Evolutionary conservation across 2,329 filamentous ascomycete genomes (phyloP), one percentile per base, ranked within the genome.

Genomic region (Bimuria novae-zelandiae): DNA sequence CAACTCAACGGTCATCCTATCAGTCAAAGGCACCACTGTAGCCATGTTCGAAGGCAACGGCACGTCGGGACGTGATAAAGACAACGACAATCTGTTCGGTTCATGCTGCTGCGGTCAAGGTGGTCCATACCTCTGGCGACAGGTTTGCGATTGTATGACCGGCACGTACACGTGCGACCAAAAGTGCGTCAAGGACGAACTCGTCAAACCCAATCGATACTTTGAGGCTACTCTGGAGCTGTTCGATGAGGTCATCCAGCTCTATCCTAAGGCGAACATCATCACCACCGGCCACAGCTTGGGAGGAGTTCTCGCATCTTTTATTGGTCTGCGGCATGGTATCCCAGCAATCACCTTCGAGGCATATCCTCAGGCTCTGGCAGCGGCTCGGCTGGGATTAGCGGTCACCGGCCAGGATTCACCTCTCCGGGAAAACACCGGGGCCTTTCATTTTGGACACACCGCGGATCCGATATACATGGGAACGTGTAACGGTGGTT

Each of bases 51-150:
- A 71, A 44, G 68, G 69, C 14, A 70, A 72, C 27, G 70, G 70
- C 7, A 73, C 70, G 1, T 71, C 68, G 3, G 64, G 64, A 2
- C 64, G 67, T 37, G 70, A 73, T 49, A 73, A 73, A 43, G 70
- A 72, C 7, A 73, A 73, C 43, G 70, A 73, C 56, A 73, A 73
- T 21, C 54, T 73, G 1, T 71, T 68, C 41, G 70, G 69, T 0
- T 71, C 68, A 6, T 73, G 70, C 41, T 73, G 70, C 44, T 73
- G 70, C 42, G 70, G 64, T 16, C 70, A 73, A 37, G 68, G 68
- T 7, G 70, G 70, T 10, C 56, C 69, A 8, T 73, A 72, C 47
- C 64, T 71, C 30, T 73, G 70, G 70, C 61, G 65, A 5, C 55
- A 69, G 40, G 67, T 68, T 7, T 73, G 70, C 49, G 70, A 73